phyloP scores from a whole-genome alignment of 2,329 filamentous ascomycete genomes.

The Bipolaris cookei region DNA sequence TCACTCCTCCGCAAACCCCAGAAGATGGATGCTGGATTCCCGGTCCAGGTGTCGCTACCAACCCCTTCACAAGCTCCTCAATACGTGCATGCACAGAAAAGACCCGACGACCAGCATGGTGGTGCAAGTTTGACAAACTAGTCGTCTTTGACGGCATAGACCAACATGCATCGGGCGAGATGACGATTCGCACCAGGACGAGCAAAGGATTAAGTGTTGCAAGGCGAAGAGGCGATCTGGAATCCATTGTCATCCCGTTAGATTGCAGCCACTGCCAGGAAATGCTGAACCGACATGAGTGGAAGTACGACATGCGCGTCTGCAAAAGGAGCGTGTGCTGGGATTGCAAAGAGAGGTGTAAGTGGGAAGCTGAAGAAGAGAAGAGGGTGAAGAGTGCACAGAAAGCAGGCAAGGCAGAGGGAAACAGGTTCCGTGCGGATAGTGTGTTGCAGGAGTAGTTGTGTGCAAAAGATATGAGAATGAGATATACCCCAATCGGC shows the following conservation, averaged over 20 bases:
- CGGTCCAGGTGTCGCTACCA: slow-evolving; percentile 28
- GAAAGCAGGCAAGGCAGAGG: slow-evolving; percentile 14
- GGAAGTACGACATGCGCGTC: slow-evolving; percentile 45
- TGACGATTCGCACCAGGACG: slow-evolving; percentile 31
- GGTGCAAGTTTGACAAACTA: slow-evolving; percentile 46
- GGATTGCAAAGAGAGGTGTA: slow-evolving; percentile 44
- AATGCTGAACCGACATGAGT: slow-evolving; percentile 44
- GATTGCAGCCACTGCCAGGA: slow-evolving; percentile 42
- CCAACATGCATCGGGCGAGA: slow-evolving; percentile 13
- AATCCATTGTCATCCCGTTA: slow-evolving; percentile 42
- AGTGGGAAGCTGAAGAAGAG: slow-evolving; percentile 31
- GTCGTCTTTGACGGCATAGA: slow-evolving; percentile 43
- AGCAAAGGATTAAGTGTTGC: slow-evolving; percentile 43
- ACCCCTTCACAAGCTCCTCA: slow-evolving; percentile 34
- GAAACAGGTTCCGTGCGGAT: slow-evolving; percentile 38
- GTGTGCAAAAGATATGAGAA: neutral
- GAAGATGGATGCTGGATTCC: slow-evolving; percentile 41
- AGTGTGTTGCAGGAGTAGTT: slow-evolving; percentile 34
- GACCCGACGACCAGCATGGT: slow-evolving; percentile 38
- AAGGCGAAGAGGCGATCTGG: slow-evolving; percentile 34
- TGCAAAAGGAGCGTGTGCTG: slow-evolving; percentile 44
- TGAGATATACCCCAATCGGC: neutral
- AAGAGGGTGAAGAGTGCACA: neutral
- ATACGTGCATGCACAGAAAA: slow-evolving; percentile 38
- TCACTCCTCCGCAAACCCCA: slow-evolving; percentile 35